Conservation (phyloP, 192 early-diverging fungal genomes). For the Coemansia sp. region DNA sequence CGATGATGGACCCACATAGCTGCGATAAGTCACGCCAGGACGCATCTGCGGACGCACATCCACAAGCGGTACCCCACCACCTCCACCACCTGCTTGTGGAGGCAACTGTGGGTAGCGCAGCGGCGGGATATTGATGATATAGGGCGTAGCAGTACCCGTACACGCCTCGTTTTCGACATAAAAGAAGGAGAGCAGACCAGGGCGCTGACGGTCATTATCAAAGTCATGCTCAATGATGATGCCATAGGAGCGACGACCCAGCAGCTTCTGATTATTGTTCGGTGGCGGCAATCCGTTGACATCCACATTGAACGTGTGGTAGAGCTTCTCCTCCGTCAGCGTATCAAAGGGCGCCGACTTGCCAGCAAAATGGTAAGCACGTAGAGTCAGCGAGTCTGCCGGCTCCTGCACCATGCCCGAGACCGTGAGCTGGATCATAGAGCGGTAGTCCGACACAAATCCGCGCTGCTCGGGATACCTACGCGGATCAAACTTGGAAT, state of each 20-base stretch:
- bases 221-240: conserved; percentile 52
- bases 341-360: conserved; percentile 60
- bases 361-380: conserved; percentile 62
- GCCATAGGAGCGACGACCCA: conserved; percentile 64
- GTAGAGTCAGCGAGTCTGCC: conserved; percentile 63
- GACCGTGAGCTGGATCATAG: conserved; percentile 82
- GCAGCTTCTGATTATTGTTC: conserved; percentile 56
- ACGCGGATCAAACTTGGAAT: conserved; percentile 41
- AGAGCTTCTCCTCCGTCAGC: conserved; percentile 72
- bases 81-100: neutral
- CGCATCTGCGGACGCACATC: conserved; percentile 20
- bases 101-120: conserved; percentile 46
- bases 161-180: conserved; percentile 54
- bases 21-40: conserved; percentile 30
- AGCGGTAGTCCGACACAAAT: conserved; percentile 63
- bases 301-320: conserved; percentile 68
- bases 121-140: conserved; percentile 53
- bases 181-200: conserved; percentile 49
- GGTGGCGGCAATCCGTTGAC: conserved; percentile 58
- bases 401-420: conserved; percentile 80
- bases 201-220: conserved; percentile 47
- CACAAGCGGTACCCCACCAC: neutral
- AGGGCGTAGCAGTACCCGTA: conserved; percentile 42
- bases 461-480: conserved; percentile 55
- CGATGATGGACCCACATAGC: conserved; percentile 14